Conservation (phyloP, 106 monocot genomes). For the Acorus gramineus region DNA sequence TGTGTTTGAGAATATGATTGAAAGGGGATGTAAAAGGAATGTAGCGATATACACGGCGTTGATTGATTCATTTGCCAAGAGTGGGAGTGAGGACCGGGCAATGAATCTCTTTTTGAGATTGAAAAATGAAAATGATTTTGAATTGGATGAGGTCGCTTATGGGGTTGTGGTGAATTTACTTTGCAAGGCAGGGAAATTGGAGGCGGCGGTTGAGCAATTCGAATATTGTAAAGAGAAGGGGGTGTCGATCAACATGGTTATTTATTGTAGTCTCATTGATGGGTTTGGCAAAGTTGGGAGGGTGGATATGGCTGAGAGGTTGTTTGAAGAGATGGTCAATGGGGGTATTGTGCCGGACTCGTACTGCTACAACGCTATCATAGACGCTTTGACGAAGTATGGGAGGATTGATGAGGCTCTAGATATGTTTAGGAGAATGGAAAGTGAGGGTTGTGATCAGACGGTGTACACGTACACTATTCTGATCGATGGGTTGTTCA, state of each 20-base stretch:
- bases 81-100: conserved; percentile 49
- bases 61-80: conserved; percentile 64
- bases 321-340: conserved; percentile 60
- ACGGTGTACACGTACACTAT: conserved; percentile 82
- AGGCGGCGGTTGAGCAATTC: conserved; percentile 63
- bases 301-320: conserved; percentile 42
- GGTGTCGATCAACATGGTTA: conserved; percentile 38
- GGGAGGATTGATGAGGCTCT: conserved; percentile 59
- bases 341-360: conserved; percentile 48
- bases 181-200: conserved; percentile 60
- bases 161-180: conserved; percentile 62
- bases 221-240: conserved; percentile 36
- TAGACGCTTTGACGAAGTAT: conserved; percentile 48
- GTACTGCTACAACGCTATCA: conserved; percentile 79
- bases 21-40: conserved; percentile 34
- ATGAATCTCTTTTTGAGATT: conserved; percentile 59
- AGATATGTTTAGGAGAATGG: conserved; percentile 56
- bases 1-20: conserved; percentile 55
- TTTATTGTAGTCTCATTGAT: conserved; percentile 74
- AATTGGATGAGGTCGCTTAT: conserved; percentile 65
- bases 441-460: conserved; percentile 51
- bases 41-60: conserved; percentile 53
- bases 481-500: conserved; percentile 81
- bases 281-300: conserved; percentile 76
- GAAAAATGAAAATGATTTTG: conserved; percentile 41